These are phyloP conservation scores for Knoxia roxburghii DNA, from an alignment of 257 asterid genomes.

Conservation along the genomic window DNA sequence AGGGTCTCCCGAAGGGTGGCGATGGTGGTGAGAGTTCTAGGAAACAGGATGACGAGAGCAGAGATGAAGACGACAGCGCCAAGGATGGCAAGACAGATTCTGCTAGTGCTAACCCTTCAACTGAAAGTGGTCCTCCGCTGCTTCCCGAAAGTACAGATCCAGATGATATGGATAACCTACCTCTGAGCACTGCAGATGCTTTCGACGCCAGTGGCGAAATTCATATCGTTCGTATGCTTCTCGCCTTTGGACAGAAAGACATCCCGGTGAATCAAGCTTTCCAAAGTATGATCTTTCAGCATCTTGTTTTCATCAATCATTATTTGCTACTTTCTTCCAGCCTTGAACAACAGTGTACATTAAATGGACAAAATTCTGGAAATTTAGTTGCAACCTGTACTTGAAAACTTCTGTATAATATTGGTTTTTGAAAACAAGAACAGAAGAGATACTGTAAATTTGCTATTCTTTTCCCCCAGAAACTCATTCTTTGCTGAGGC, in stretches of 20 bases:
- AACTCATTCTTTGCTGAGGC: neutral
- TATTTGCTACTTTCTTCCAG: constrained; percentile 22
- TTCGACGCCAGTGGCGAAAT: constrained; percentile 16
- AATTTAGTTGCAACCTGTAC: constrained; percentile 10
- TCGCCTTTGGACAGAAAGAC: constrained; percentile 18
- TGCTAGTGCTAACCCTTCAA: constrained; percentile 25
- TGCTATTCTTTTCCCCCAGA: neutral
- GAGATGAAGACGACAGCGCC: constrained; percentile 36
- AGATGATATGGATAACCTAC: constrained; percentile 40
- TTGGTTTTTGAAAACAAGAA: constrained; percentile 18
- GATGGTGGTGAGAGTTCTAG: constrained; percentile 59
- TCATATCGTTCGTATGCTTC: constrained; percentile 14
- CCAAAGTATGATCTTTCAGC: constrained; percentile 16
- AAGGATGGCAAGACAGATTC: constrained; percentile 36
- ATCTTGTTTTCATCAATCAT: constrained; percentile 14
- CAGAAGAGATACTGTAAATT: constrained; percentile 6
- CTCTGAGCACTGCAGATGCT: constrained; percentile 23
- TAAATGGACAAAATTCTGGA: constrained; percentile 27
- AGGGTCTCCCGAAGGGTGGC: constrained; percentile 38
- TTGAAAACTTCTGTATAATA: constrained; percentile 38
- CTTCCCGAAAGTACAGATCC: constrained; percentile 42
- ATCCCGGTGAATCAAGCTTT: constrained; percentile 19
- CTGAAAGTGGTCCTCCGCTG: constrained; percentile 42
- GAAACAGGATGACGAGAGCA: constrained; percentile 40
- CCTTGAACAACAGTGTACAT: constrained; percentile 38